Base-by-base conservation (phyloP, 1,139 yeast species). In the Taphrina pruni region DNA sequence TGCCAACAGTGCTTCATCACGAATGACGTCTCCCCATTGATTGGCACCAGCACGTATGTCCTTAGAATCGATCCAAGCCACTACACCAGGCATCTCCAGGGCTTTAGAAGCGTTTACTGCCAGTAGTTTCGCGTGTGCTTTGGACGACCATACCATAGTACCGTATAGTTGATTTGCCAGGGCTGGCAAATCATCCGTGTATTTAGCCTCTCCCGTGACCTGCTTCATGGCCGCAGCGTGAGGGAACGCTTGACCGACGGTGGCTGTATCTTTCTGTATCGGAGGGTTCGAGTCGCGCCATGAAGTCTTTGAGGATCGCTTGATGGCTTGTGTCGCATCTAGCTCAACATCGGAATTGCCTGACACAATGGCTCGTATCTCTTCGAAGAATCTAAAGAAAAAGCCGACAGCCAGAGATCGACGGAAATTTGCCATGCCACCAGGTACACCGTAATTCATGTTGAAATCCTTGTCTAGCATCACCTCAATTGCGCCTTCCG, bases 381-480 rank as follows among this genome's bases (percentile, higher is more conserved):
- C 73, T 58, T 80, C 79, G 74, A 75, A 78, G 70, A 82, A 82
- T 72, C 79, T 80, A 77, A 79, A 82, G 72, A 81, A 82, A 73
- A 82, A 82, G 12, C 84, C 80, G 60, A 81, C 71, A 14, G 82
- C 78, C 66, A 82, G 75, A 7, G 84, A 78, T 57, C 81, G 75
- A 64, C 84, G 75, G 72, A 78, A 82, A 3, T 80, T 75, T 0
- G 84, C 82, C 84, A 81, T 81, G 12, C 84, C 84, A 66, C 84
- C 84, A 4, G 84, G 84, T 38, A 82, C 84, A 32, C 77, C 77
- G 72, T 73, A 81, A 0, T 81, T 78, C 66, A 82, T 75, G 38
- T 79, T 75, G 70, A 77, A 81, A 70, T 82, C 84, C 38, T 73
- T 69, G 43, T 75, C 75, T 20, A 82, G 77, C 2, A 71, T 66